These are phyloP conservation scores for Petunia hybrid DNA, from an alignment of 305 asterid genomes.

Conservation along the genomic window DNA sequence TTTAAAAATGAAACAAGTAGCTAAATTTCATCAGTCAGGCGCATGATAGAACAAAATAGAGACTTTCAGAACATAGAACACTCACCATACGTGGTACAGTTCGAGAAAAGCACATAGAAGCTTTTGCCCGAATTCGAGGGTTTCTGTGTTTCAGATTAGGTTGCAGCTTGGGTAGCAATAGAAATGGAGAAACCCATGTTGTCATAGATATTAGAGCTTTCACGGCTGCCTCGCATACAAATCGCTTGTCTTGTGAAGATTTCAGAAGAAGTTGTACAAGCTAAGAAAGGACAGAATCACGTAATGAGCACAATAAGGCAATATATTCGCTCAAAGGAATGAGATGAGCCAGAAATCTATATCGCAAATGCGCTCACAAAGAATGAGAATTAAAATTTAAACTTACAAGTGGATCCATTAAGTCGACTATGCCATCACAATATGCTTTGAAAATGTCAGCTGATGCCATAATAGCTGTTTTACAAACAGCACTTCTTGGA, in stretches of 20 bases:
- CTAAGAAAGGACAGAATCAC: constrained; percentile 46
- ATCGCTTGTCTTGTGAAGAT: constrained; percentile 94
- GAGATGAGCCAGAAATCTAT: constrained; percentile 11
- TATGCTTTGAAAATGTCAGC: constrained; percentile 82
- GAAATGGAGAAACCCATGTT: constrained; percentile 73
- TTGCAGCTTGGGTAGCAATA: constrained; percentile 79
- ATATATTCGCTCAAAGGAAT: background rate
- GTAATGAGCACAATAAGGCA: constrained; percentile 30
- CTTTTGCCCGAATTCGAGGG: constrained; percentile 95
- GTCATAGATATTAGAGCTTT: constrained; percentile 76
- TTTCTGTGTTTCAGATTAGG: constrained; percentile 76
- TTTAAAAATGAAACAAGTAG: background rate
- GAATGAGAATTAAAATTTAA: constrained; percentile 33
- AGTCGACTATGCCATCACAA: constrained; percentile 66
- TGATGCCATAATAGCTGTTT: constrained; percentile 86
- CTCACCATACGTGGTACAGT: constrained; percentile 77
- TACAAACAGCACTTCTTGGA: constrained; percentile 92
- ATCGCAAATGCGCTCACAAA: constrained; percentile 24
- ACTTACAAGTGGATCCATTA: constrained; percentile 81
- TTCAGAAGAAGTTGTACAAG: constrained; percentile 89
- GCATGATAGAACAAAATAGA: background rate
- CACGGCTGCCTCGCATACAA: constrained; percentile 93
- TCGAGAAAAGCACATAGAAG: constrained; percentile 78
- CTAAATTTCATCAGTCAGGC: constrained; percentile 11
- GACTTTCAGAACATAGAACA: background rate